Base-by-base conservation (phyloP, 2,329 filamentous ascomycete species). In the Alternaria arborescens region DNA sequence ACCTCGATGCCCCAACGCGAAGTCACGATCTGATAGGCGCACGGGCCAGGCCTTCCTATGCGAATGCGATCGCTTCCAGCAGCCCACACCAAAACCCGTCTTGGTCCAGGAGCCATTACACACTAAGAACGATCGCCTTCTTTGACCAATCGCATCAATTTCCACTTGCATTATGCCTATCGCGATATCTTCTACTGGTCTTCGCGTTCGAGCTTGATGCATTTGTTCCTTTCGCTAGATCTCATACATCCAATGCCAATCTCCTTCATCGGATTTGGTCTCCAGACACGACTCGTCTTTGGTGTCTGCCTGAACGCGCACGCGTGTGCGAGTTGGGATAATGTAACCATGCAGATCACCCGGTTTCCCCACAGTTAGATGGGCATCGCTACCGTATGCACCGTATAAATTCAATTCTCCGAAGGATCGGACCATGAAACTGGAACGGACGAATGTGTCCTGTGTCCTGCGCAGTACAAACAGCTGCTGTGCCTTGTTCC, bases 1-100 rank as follows among this genome's bases (percentile, higher is more conserved):
- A 48, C 10, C 18, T 41, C 18, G 56, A 55, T 41, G 51, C 53
- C 24, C 48, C 16, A 53, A 68, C 66, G 55, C 64, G 59, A 63
- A 63, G 64, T 68, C 61, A 62, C 63, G 61, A 60, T 56, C 42
- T 55, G 34, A 52, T 53, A 26, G 14, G 22, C 22, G 61, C 57
- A 62, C 58, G 47, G 58, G 4, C 62, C 52, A 60, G 5, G 8
- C 24, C 20, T 11, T 16, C 32, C 18, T n/a, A n/a, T 10, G n/a
- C 5, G 46, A 36, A n/a, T 16, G 18, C 30, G 46, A 62, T 62
- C 52, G 53, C 24, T 46, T 14, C 14, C 18, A 11, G 12, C 12
- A 14, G 12, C 14, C 32, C 32, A 14, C 32, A 14, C 32, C 32
- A 14, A 36, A 11, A 36, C 12, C 32, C 32, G 7, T 16, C 22